phyloP scores from a whole-genome alignment of 306 rosid species.

The Vachellia pachyceras region DNA sequence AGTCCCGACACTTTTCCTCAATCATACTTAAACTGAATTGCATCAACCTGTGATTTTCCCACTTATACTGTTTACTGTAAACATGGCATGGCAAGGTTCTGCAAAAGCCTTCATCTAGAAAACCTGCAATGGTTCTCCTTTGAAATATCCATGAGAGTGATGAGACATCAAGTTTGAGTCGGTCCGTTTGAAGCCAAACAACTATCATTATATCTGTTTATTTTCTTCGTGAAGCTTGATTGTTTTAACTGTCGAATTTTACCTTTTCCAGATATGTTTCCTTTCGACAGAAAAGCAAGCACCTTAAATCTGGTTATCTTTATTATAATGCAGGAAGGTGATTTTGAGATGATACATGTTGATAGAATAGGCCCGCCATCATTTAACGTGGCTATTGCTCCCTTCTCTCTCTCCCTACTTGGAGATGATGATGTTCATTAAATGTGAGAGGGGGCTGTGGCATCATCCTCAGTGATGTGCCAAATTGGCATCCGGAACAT shows the following conservation, averaged over 20 bases:
- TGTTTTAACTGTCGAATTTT: slow-evolving; percentile 29
- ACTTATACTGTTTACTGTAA: not conserved
- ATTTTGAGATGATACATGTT: slow-evolving; percentile 59
- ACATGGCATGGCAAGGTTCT: not conserved
- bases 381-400: slow-evolving; percentile 56
- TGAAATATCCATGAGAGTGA: slow-evolving; percentile 10
- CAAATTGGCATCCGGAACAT: slow-evolving; percentile 28
- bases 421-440: slow-evolving; percentile 49
- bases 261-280: slow-evolving; percentile 4
- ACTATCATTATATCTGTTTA: slow-evolving; percentile 27
- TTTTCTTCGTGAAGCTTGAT: slow-evolving; percentile 7
- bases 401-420: slow-evolving; percentile 52
- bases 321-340: slow-evolving; percentile 55
- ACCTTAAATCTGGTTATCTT: slow-evolving; percentile 18
- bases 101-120: slow-evolving; percentile 14
- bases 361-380: slow-evolving; percentile 47
- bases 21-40: not conserved
- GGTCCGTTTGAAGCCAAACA: slow-evolving; percentile 19
- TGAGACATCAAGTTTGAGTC: slow-evolving; percentile 21
- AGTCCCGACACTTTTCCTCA: not conserved
- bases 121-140: slow-evolving; percentile 8
- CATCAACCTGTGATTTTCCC: slow-evolving; percentile 15
- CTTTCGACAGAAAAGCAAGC: slow-evolving; percentile 14
- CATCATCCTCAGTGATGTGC: slow-evolving; percentile 23
- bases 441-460: slow-evolving; percentile 37